Percentiles rank a stretch among this genome's conserved stretches.
phyloP scores from a whole-genome alignment of 2,329 filamentous ascomycete species.

The Verticillium isaacii region DNA sequence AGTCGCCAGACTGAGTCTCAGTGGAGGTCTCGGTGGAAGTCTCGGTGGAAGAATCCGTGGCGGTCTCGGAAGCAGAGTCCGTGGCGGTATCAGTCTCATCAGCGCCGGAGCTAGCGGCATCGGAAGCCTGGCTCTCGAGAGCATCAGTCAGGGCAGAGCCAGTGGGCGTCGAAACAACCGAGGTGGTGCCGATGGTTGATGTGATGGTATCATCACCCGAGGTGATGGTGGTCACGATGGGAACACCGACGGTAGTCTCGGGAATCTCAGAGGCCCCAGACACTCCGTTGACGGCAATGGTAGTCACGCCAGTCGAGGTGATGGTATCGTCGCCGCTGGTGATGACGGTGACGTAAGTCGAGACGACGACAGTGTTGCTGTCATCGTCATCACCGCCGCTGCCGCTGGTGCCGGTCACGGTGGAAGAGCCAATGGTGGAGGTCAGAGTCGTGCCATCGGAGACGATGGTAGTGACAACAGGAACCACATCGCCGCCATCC shows the following conservation, averaged over 20 bases:
- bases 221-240: constrained; percentile 21
- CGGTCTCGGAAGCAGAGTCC: not conserved
- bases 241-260: constrained; percentile 18
- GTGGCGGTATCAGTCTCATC: constrained; percentile 5
- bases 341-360: constrained; percentile 14
- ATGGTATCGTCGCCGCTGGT: constrained; percentile 32
- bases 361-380: not conserved
- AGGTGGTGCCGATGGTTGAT: constrained; percentile 18
- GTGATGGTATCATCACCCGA: constrained; percentile 20
- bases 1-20: constrained; percentile 3
- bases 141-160: constrained; percentile 6
- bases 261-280: constrained; percentile 8
- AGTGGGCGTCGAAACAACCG: constrained; percentile 14
- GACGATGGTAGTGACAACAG: constrained; percentile 6
- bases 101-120: constrained; percentile 7
- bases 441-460: constrained; percentile 6
- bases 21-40: constrained; percentile 1
- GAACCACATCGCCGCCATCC: not conserved
- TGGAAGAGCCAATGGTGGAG: constrained; percentile 1
- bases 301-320: constrained; percentile 15
- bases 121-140: constrained; percentile 4
- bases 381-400: not conserved
- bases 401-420: not conserved
- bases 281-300: constrained; percentile 1
- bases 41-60: not conserved